These are phyloP conservation scores for Hanseniaspora pseudoguilliermondii DNA, from an alignment of 805 yeast genomes.

Conservation along the genomic window DNA sequence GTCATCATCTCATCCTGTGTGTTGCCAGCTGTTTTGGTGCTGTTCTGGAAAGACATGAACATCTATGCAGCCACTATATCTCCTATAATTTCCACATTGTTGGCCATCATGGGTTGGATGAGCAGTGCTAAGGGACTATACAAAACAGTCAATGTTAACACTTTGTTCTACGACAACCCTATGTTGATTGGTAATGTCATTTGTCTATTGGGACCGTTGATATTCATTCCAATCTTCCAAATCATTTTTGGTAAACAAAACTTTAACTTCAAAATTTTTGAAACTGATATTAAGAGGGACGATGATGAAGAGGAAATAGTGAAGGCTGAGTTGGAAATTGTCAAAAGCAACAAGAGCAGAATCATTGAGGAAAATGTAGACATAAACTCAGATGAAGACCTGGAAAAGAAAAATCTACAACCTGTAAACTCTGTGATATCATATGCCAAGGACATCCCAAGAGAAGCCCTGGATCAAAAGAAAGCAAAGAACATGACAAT, in stretches of 20 bases:
- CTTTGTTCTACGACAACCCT: constrained; percentile 71
- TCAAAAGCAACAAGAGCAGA: not conserved
- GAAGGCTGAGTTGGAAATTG: constrained; percentile 28
- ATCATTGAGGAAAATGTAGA: constrained; percentile 13
- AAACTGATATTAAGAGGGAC: constrained; percentile 43
- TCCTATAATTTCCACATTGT: constrained; percentile 64
- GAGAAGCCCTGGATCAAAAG: constrained; percentile 17
- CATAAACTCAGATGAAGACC: constrained; percentile 16
- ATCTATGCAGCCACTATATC: constrained; percentile 55
- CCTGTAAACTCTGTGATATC: constrained; percentile 27
- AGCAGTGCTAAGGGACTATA: constrained; percentile 29
- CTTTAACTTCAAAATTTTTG: constrained; percentile 59
- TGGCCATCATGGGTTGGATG: constrained; percentile 63
- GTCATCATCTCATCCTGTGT: constrained; percentile 80
- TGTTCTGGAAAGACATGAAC: constrained; percentile 54
- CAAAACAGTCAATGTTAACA: constrained; percentile 35
- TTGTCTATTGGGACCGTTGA: constrained; percentile 59
- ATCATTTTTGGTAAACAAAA: constrained; percentile 52
- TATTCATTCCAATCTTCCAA: constrained; percentile 56
- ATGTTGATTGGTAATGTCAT: constrained; percentile 85
- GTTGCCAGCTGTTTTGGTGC: constrained; percentile 56
- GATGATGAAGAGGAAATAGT: constrained; percentile 59
- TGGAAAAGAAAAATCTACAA: constrained; percentile 19
- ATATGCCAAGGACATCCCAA: constrained; percentile 23
- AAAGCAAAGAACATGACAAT: constrained; percentile 38